Conservation (phyloP, 1,139 yeast genomes). For the Yamadazyma jaroonii region DNA sequence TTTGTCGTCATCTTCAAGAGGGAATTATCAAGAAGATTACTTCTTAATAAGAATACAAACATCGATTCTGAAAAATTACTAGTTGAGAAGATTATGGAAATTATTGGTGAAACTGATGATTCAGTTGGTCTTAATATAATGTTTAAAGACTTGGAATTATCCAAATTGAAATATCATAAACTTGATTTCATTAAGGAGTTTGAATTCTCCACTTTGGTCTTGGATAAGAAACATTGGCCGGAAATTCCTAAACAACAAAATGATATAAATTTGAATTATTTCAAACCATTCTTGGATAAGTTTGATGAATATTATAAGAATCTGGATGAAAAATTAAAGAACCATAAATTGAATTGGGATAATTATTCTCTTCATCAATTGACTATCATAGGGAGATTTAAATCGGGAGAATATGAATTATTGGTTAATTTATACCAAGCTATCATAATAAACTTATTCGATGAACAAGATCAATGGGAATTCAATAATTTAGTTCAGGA, state of each 20-base stretch:
- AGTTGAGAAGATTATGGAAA: conserved; percentile 21
- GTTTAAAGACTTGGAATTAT: conserved; percentile 30
- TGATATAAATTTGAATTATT: conserved; percentile 13
- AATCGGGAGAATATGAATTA: conserved; percentile 32
- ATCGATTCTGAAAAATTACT: conserved; percentile 24
- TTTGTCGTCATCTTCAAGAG: conserved; percentile 31
- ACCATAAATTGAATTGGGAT: conserved; percentile 29
- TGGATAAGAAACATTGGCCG: conserved; percentile 41
- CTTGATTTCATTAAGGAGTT: conserved; percentile 12
- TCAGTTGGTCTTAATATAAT: conserved; percentile 27
- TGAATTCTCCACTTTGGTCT: conserved; percentile 33
- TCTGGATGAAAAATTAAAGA: conserved; percentile 17
- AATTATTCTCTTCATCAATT: conserved; percentile 35
- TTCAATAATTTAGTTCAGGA: conserved; percentile 18
- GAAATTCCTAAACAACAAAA: conserved; percentile 29
- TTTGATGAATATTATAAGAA: conserved; percentile 18
- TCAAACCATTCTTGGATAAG: conserved; percentile 11
- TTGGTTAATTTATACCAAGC: conserved; percentile 40
- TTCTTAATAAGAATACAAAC: conserved; percentile 23
- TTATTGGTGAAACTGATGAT: conserved; percentile 38
- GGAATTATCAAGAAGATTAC: conserved; percentile 37
- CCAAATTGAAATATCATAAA: conserved; percentile 18
- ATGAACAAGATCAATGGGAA: conserved; percentile 17
- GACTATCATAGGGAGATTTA: conserved; percentile 25
- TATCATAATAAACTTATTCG: conserved; percentile 28